phyloP scores from a whole-genome alignment of 306 rosid species.

The Pyrus pyrifolia region DNA sequence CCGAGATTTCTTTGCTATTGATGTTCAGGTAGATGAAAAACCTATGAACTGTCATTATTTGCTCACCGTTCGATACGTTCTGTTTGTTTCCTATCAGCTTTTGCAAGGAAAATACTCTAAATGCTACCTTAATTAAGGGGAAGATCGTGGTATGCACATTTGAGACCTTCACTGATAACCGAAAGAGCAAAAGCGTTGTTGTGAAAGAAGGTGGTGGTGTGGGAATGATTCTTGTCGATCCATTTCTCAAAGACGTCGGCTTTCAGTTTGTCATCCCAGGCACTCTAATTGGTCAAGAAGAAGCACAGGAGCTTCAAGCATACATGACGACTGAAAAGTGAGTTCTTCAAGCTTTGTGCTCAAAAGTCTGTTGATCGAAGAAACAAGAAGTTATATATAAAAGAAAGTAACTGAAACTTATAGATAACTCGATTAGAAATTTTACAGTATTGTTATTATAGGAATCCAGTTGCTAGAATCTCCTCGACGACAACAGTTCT shows the following conservation, averaged over 20 bases:
- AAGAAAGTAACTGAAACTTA: background rate
- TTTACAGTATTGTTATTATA: constrained; percentile 20
- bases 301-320: constrained; percentile 50
- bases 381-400: background rate
- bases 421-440: background rate
- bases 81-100: constrained; percentile 35
- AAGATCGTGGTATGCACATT: constrained; percentile 58
- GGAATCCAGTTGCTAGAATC: constrained; percentile 57
- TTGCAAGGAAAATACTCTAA: constrained; percentile 53
- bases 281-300: constrained; percentile 55
- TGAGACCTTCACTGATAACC: constrained; percentile 33
- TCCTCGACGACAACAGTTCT: constrained; percentile 33
- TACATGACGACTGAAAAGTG: constrained; percentile 45
- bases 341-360: constrained; percentile 25
- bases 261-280: constrained; percentile 55
- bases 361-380: background rate
- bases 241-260: constrained; percentile 44
- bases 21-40: background rate
- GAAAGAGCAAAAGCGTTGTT: constrained; percentile 25
- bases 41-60: background rate
- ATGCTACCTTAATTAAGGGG: constrained; percentile 42
- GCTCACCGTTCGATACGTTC: background rate
- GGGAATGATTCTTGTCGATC: constrained; percentile 68
- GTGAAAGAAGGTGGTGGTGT: constrained; percentile 56
- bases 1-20: background rate